Evolutionary conservation across 2,329 filamentous ascomycete genomes (phyloP).

Genomic region (Intubia oerlemansii): DNA sequence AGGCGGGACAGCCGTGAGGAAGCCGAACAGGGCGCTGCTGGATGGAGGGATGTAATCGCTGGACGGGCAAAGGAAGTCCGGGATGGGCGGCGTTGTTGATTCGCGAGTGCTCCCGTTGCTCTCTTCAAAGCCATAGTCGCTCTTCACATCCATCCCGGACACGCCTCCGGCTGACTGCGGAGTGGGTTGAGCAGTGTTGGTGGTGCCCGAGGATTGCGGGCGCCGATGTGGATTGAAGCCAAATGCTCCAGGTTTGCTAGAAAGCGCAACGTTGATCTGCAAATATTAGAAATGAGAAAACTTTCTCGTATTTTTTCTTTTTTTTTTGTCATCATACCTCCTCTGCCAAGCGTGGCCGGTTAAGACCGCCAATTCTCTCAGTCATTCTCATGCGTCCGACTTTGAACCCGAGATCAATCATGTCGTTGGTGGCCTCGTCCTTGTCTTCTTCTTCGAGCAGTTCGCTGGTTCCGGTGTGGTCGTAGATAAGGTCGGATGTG

Average conservation of each 20-base stretch:
- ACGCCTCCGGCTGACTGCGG: too few relatives aligned
- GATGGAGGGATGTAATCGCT: conserved; percentile 45
- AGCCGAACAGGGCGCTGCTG: conserved; percentile 44
- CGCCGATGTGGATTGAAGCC: background rate
- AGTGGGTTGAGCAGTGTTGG: background rate
- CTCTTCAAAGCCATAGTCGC: too few relatives aligned
- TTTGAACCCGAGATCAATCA: conserved; percentile 50
- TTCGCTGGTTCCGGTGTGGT: conserved; percentile 13
- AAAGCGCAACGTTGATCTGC: conserved; percentile 5
- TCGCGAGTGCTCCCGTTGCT: too few relatives aligned
- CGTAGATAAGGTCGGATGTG: conserved; percentile 14
- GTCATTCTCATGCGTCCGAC: conserved; percentile 54
- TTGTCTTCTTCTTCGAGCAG: conserved; percentile 1
- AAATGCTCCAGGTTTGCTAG: conserved; percentile 1
- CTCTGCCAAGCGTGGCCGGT: conserved; percentile 47
- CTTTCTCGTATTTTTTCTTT: too few relatives aligned
- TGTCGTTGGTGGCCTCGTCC: conserved; percentile 29
- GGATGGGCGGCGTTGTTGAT: conserved; percentile 10
- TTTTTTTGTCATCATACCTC: conserved; percentile 38
- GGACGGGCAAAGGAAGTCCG: conserved; percentile 40
- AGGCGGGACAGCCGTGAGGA: conserved; percentile 23
- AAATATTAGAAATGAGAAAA: background rate
- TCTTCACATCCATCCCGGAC: too few relatives aligned
- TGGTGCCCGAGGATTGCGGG: background rate
- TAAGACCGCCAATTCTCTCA: conserved; percentile 52